phyloP scores from a whole-genome alignment of 2,329 filamentous ascomycete genomes.

The Cladosporium austrohemisphaericum region DNA sequence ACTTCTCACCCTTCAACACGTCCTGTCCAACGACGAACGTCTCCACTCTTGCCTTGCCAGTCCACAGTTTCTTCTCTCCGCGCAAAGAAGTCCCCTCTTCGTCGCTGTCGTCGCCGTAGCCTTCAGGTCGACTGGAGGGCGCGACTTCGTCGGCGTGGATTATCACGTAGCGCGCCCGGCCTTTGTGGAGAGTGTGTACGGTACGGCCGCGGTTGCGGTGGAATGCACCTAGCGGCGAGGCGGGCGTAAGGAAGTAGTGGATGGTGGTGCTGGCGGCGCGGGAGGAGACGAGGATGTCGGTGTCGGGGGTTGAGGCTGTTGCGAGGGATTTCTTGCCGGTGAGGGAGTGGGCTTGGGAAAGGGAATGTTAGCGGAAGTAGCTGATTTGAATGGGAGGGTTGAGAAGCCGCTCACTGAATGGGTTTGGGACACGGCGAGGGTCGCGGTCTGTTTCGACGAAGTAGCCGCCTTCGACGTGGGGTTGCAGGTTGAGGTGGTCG shows the following conservation, averaged over 20 bases:
- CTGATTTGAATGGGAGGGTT: constrained; percentile 33
- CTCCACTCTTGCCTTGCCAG: constrained; percentile 52
- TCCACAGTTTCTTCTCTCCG: constrained; percentile 47
- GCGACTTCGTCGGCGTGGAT: constrained; percentile 54
- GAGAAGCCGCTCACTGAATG: constrained; percentile 45
- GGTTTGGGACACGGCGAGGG: constrained; percentile 51
- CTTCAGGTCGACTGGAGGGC: constrained; percentile 16
- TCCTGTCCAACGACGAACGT: constrained; percentile 61
- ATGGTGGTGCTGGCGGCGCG: constrained; percentile 60
- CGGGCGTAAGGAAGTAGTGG: constrained; percentile 60
- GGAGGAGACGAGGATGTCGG: constrained; percentile 21
- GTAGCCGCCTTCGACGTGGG: constrained; percentile 63
- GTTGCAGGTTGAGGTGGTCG: constrained; percentile 45
- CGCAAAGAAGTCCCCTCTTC: constrained; percentile 44
- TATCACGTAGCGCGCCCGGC: constrained; percentile 61
- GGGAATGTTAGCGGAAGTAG: constrained; percentile 24
- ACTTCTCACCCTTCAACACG: constrained; percentile 54
- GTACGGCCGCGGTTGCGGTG: constrained; percentile 61
- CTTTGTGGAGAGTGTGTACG: constrained; percentile 62
- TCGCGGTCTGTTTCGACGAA: constrained; percentile 60
- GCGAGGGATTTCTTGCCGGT: constrained; percentile 26
- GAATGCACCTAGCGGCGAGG: constrained; percentile 55
- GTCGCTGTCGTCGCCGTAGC: constrained; percentile 47
- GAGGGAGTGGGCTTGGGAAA: constrained; percentile 37
- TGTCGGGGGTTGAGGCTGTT: constrained; percentile 34